Conservation (phyloP, 345 rosid species). For the Mercurialis annua region DNA sequence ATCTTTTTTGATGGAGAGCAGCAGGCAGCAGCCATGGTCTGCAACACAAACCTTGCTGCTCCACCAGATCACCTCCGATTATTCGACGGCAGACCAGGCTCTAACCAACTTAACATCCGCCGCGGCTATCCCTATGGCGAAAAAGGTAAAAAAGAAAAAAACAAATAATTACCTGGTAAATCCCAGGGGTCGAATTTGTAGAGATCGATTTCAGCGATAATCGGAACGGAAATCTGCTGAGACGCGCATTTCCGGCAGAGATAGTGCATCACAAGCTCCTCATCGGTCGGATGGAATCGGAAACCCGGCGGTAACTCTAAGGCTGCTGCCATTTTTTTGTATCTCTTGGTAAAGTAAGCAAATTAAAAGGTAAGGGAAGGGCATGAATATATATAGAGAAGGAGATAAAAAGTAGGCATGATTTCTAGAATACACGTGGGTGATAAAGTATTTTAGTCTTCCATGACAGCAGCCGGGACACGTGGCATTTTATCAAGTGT, state of each 20-base stretch:
- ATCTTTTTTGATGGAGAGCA: too few relatives aligned
- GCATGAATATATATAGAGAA: conserved; percentile 46
- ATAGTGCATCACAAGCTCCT: conserved; percentile 88
- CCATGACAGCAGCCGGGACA: conserved; percentile 29
- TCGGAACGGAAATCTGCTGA: conserved; percentile 65
- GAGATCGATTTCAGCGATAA: conserved; percentile 78
- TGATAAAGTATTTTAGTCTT: conserved; percentile 20
- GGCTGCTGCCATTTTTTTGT: conserved; percentile 17
- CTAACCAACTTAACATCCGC: too few relatives aligned
- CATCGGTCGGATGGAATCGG: conserved; percentile 96
- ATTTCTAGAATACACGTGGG: conserved; percentile 49
- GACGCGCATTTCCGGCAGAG: conserved; percentile 81
- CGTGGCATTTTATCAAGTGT: conserved; percentile 47
- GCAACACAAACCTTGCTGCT: too few relatives aligned
- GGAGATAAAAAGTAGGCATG: conserved; percentile 33
- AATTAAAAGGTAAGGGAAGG: conserved; percentile 43
- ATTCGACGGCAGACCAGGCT: too few relatives aligned
- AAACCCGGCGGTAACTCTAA: conserved; percentile 85
- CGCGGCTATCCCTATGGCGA: too few relatives aligned
- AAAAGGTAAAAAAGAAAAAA: not conserved
- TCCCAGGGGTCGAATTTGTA: conserved; percentile 86
- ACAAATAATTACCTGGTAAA: conserved; percentile 59
- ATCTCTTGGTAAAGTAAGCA: conserved; percentile 30
- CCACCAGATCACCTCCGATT: too few relatives aligned
- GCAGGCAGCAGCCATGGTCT: too few relatives aligned